These are phyloP conservation scores for Penicillium freii DNA, from an alignment of 2,329 filamentous ascomycete species.

Conservation along the genomic window DNA sequence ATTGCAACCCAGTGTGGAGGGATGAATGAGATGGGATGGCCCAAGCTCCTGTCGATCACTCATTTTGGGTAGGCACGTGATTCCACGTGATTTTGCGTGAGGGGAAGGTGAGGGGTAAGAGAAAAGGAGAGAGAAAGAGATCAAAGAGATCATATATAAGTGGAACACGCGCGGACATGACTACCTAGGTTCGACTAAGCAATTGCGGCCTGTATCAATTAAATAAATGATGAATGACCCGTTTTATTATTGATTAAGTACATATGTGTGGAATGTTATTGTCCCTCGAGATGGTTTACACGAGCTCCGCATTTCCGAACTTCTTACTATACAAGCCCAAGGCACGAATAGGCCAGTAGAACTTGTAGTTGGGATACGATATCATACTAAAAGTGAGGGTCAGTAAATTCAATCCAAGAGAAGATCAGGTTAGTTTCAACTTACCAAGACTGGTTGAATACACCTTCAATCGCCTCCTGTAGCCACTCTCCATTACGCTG, in stretches of 20 bases:
- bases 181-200: not conserved
- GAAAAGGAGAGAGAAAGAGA: not conserved
- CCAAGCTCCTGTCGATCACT: not conserved
- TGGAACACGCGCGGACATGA: no score
- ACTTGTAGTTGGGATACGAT: slow-evolving; percentile 98
- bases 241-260: slow-evolving; percentile 9
- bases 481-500: slow-evolving; percentile 88
- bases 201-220: no score
- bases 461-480: slow-evolving; percentile 93
- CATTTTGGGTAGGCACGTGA: not conserved
- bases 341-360: slow-evolving; percentile 90
- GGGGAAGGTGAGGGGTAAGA: not conserved
- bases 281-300: slow-evolving; percentile 18
- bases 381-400: slow-evolving; percentile 68
- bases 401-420: slow-evolving; percentile 14
- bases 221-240: not conserved
- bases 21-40: not conserved
- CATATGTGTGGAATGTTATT: not conserved
- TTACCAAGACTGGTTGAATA: slow-evolving; percentile 96
- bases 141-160: no score
- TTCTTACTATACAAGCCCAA: slow-evolving; percentile 80
- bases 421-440: slow-evolving; percentile 33
- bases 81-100: not conserved
- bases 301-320: slow-evolving; percentile 64
- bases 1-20: not conserved